Base-by-base conservation (phyloP, 1,284 basidiomycete genomes). In the Cutaneotrichosporon sp. region DNA sequence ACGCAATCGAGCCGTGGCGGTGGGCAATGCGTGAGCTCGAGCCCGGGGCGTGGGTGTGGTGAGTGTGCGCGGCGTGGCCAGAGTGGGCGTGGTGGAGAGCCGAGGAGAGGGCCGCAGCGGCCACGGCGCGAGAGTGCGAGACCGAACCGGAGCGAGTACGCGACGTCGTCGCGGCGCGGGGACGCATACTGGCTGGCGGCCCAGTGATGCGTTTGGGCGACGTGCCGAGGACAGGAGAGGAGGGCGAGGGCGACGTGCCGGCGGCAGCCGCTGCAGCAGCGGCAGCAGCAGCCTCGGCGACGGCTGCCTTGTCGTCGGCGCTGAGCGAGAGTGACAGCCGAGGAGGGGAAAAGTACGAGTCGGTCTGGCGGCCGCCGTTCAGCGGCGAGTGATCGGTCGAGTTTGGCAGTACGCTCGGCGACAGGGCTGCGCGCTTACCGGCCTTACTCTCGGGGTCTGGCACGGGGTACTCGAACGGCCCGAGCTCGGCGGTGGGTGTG, bases 391-490 rank as follows among this genome's bases (percentile, higher is more conserved):
- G 22, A 38, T 23, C 20, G 50, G 39, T 14, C 21, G 40, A 8
- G 23, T 26, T 9, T 21, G 20, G 14, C 15, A 33, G 4, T 20
- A 18, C 9, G 22, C 14, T 15, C 20, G 18, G 10, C 3, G 30
- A n/a, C 4, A 20, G 9, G 8, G 43, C n/a, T 7, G 43, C 30
- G 30, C 43, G 30, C 9, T 17, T 15, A 1, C 14, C 34, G 33
- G 46, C 36, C 14, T 22, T 4, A 35, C 36, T 15, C 10, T 41
- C 18, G 18, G 43, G 34, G 22, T 46, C 30, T 23, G 45, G 22
- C 17, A 46, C 51, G 26, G 66, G 66, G 51, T 68, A 68, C 52
- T 68, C 66, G 57, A 68, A 68, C 12, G 59, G 59, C 10, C 66
- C 66, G 40, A 65, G 58, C 45, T 68, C 66, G 2, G 62, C 60